A percentile compares a stretch with the other conserved stretches of the same genome.
phyloP scores from a whole-genome alignment of 2,329 filamentous ascomycete species.

The Sarocladiaceae sp. region DNA sequence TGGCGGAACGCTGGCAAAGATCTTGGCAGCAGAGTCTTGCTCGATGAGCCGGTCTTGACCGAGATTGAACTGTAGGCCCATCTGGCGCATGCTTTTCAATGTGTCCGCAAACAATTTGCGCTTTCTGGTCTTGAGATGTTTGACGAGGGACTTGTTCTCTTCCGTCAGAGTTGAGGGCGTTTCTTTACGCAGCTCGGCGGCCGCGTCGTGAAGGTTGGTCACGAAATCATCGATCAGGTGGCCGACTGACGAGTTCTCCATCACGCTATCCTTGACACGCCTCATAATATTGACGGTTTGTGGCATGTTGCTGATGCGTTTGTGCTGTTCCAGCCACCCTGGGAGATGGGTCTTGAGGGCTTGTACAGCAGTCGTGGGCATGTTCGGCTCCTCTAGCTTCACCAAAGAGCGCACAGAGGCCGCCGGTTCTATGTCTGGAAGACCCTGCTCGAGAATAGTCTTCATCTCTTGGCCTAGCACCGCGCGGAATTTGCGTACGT shows the following conservation, averaged over 20 bases:
- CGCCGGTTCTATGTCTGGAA: slow-evolving; percentile 45
- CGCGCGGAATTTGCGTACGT: slow-evolving; percentile 84
- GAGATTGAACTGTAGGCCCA: slow-evolving; percentile 86
- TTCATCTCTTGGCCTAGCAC: slow-evolving; percentile 74
- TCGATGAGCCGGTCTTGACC: slow-evolving; percentile 67
- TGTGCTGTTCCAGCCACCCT: slow-evolving; percentile 42
- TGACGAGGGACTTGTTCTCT: slow-evolving; percentile 78
- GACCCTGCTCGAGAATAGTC: slow-evolving; percentile 53
- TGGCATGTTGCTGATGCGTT: slow-evolving; percentile 66
- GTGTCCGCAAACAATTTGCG: slow-evolving; percentile 87
- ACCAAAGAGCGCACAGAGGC: slow-evolving; percentile 9
- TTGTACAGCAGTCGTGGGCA: slow-evolving; percentile 15
- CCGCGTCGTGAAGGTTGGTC: slow-evolving; percentile 61
- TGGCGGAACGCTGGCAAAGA: slow-evolving; percentile 58
- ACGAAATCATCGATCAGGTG: slow-evolving; percentile 64
- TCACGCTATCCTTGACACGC: slow-evolving; percentile 51
- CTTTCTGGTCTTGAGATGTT: slow-evolving; percentile 88
- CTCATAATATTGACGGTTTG: slow-evolving; percentile 73
- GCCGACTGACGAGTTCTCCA: slow-evolving; percentile 50
- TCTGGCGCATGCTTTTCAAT: slow-evolving; percentile 74
- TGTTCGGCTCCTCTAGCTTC: slow-evolving; percentile 8
- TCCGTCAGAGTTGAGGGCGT: slow-evolving; percentile 79
- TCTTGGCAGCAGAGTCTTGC: slow-evolving; percentile 65
- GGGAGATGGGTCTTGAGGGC: slow-evolving; percentile 24
- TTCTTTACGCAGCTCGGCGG: slow-evolving; percentile 72